phyloP scores from a whole-genome alignment of 2,329 filamentous ascomycete species.

The Leptographium galeiforme region DNA sequence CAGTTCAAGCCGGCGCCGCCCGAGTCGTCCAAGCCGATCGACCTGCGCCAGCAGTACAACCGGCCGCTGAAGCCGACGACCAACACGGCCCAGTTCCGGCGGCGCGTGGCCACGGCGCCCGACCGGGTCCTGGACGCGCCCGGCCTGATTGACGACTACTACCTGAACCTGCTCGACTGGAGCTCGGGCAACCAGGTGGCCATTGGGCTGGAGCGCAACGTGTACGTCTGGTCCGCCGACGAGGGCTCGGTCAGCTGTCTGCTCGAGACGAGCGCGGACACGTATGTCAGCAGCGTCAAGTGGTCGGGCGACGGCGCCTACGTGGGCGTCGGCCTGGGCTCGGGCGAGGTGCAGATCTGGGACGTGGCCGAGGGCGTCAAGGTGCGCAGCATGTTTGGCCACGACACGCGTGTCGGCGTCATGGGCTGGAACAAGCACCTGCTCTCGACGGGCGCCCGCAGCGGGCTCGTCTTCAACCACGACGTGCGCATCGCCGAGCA shows the following conservation, averaged over 20 bases:
- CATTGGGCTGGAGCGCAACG: slow-evolving; percentile 89
- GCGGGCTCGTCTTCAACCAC: slow-evolving; percentile 94
- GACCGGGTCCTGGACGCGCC: slow-evolving; percentile 94
- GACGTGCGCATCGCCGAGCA: slow-evolving; percentile 95
- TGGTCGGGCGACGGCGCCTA: slow-evolving; percentile 97
- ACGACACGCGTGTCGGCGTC: slow-evolving; percentile 90
- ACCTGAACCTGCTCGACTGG: slow-evolving; percentile 97
- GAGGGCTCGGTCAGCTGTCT: slow-evolving; percentile 80
- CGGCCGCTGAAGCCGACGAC: slow-evolving; percentile 74
- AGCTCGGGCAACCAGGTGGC: slow-evolving; percentile 95
- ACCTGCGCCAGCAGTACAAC: slow-evolving; percentile 96
- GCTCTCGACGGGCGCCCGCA: slow-evolving; percentile 86
- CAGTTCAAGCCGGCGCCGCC: slow-evolving; percentile 98
- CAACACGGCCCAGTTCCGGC: slow-evolving; percentile 71
- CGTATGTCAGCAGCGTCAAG: slow-evolving; percentile 95
- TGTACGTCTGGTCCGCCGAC: slow-evolving; percentile 98
- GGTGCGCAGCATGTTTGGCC: slow-evolving; percentile 96
- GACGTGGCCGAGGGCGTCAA: slow-evolving; percentile 90
- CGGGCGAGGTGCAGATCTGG: slow-evolving; percentile 98
- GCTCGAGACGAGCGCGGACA: slow-evolving; percentile 76
- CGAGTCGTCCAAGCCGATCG: slow-evolving; percentile 95
- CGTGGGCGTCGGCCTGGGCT: slow-evolving; percentile 85
- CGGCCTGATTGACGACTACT: slow-evolving; percentile 95
- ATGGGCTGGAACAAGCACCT: slow-evolving; percentile 99
- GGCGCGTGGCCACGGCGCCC: slow-evolving; percentile 84